Percentiles rank a stretch among this genome's conserved stretches.
Evolutionary conservation across 805 yeast genomes (phyloP).

Genomic region (Metschnikowia lochheadii): DNA sequence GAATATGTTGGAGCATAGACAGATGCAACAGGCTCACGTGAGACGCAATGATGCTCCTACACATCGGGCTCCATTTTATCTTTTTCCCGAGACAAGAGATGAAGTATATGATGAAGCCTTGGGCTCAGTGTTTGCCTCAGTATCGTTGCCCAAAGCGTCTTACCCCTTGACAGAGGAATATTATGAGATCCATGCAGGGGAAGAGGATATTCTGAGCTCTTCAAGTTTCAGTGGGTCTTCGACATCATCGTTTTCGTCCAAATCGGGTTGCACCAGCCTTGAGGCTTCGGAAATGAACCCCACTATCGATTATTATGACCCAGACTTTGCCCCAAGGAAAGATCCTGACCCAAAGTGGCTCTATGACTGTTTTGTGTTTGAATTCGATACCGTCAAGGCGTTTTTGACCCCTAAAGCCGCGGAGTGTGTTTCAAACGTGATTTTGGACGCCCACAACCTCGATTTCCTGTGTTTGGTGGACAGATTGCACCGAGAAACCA

Average conservation of each 20-base stretch:
- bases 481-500: constrained; percentile 55
- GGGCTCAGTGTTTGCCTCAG: constrained; percentile 55
- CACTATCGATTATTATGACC: constrained; percentile 24
- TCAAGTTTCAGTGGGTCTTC: background rate
- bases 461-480: constrained; percentile 56
- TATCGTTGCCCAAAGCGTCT: constrained; percentile 60
- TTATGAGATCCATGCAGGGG: background rate
- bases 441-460: constrained; percentile 30
- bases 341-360: constrained; percentile 39
- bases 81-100: constrained; percentile 49
- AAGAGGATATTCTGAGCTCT: background rate
- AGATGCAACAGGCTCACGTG: constrained; percentile 62
- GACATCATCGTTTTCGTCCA: constrained; percentile 16
- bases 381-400: constrained; percentile 48
- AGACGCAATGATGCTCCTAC: constrained; percentile 75
- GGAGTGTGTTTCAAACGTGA: constrained; percentile 33
- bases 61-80: constrained; percentile 71
- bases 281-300: constrained; percentile 19
- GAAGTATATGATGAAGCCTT: constrained; percentile 43
- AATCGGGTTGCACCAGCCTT: constrained; percentile 9
- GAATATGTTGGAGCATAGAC: constrained; percentile 43
- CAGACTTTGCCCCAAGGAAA: constrained; percentile 30
- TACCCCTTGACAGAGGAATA: constrained; percentile 48
- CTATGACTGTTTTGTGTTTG: constrained; percentile 52
- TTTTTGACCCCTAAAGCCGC: constrained; percentile 45